A percentile compares a stretch with the other conserved stretches of the same genome.
These are phyloP conservation scores for Brassica cretica DNA, from an alignment of 345 rosid genomes.

Conservation along the genomic window DNA sequence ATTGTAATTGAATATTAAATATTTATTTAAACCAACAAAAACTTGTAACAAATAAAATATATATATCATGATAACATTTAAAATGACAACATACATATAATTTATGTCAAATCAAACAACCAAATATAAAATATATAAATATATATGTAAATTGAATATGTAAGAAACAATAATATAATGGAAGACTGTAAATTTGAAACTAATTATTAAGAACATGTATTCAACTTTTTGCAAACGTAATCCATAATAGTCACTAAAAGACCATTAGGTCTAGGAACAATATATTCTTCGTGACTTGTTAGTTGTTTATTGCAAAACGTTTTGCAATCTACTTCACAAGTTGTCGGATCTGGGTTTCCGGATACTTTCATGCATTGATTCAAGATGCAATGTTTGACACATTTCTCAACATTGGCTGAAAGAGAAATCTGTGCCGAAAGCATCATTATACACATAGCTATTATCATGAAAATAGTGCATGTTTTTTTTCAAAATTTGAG, in stretches of 20 bases:
- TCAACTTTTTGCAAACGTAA: background rate
- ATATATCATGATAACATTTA: background rate
- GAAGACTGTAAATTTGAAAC: background rate
- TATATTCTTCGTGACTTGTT: background rate
- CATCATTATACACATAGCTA: background rate
- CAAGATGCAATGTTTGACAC: background rate
- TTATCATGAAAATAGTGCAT: background rate
- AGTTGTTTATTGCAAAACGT: background rate
- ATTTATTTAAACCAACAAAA: background rate
- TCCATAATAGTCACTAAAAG: too few species aligned
- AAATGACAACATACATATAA: background rate
- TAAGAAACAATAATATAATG: background rate
- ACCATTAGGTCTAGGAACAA: background rate
- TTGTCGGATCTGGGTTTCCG: background rate
- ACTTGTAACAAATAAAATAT: background rate
- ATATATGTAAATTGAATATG: too few species aligned
- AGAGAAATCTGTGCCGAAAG: background rate
- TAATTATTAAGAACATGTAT: background rate
- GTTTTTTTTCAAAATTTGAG: background rate
- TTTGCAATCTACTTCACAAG: background rate
- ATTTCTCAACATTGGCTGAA: background rate
- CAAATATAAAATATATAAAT: background rate
- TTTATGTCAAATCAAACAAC: too few species aligned
- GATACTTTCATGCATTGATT: background rate
- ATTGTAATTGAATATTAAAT: background rate